Evolutionary conservation across 2,329 filamentous ascomycete species (phyloP).

Genomic region (Trichophyton equinum): DNA sequence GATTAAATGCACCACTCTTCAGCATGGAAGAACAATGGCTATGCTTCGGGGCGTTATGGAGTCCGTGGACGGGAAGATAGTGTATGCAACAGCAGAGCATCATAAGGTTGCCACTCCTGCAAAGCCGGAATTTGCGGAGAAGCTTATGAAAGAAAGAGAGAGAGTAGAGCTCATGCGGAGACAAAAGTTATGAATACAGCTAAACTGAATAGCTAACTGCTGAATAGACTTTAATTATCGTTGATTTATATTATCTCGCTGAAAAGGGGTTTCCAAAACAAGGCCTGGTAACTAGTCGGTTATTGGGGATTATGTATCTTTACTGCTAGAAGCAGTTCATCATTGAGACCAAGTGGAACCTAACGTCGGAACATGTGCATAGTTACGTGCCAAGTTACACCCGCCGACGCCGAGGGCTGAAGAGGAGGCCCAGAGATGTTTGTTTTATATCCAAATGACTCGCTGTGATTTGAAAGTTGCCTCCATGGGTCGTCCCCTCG

Average conservation of each 20-base stretch:
- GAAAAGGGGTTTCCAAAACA: too few relatives aligned
- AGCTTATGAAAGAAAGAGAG: slow-evolving; percentile 6
- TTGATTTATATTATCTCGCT: too few relatives aligned
- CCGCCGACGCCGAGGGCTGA: not conserved
- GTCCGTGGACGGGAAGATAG: slow-evolving; percentile 35
- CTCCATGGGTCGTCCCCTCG: not conserved
- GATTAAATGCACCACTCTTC: slow-evolving; percentile 33
- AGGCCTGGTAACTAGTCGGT: too few relatives aligned
- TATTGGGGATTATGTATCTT: not conserved
- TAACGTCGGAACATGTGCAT: not conserved
- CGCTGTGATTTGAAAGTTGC: not conserved
- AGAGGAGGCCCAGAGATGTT: not conserved
- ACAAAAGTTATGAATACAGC: not conserved
- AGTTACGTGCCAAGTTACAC: not conserved
- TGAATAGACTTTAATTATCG: too few relatives aligned
- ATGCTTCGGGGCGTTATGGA: slow-evolving; percentile 41
- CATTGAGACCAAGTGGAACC: not conserved
- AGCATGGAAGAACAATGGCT: slow-evolving; percentile 40
- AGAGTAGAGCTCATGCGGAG: not conserved
- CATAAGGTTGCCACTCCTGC: slow-evolving; percentile 40
- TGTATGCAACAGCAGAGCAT: slow-evolving; percentile 41
- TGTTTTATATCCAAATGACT: too few relatives aligned
- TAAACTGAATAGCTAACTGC: not conserved
- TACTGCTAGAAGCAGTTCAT: too few relatives aligned
- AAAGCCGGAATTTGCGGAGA: slow-evolving; percentile 24